Conservation (phyloP, 805 yeast species). For the Teunomyces panamensis region DNA sequence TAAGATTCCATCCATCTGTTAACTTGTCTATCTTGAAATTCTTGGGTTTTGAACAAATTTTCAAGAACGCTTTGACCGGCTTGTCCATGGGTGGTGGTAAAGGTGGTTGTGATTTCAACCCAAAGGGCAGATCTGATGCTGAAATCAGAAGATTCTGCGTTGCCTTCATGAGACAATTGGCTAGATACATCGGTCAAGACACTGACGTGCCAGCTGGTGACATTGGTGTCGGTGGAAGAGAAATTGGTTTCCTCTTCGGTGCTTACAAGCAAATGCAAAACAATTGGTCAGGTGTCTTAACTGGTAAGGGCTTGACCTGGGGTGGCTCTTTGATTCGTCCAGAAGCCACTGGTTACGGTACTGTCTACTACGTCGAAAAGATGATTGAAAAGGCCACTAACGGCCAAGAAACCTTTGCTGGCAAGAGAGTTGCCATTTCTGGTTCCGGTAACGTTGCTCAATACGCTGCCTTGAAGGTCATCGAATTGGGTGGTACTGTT, state of each 20-base stretch:
- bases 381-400: slow-evolving; percentile 91
- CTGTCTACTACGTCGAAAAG: slow-evolving; percentile 94
- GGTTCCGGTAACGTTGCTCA: slow-evolving; percentile 99
- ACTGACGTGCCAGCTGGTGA: slow-evolving; percentile 99
- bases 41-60: slow-evolving; percentile 97
- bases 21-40: slow-evolving; percentile 93
- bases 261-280: slow-evolving; percentile 91
- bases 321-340: slow-evolving; percentile 99
- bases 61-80: slow-evolving; percentile 97
- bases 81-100: slow-evolving; percentile 99
- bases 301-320: slow-evolving; percentile 98
- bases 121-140: slow-evolving; percentile 87
- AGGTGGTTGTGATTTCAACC: slow-evolving; percentile 98
- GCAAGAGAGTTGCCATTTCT: slow-evolving; percentile 93
- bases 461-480: slow-evolving; percentile 95
- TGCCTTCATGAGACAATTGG: slow-evolving; percentile 92
- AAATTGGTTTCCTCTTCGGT: slow-evolving; percentile 92
- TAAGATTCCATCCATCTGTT: slow-evolving; percentile 96
- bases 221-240: slow-evolving; percentile 97
- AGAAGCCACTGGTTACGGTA: slow-evolving; percentile 99
- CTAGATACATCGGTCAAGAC: slow-evolving; percentile 94
- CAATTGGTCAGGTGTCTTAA: slow-evolving; percentile 94
- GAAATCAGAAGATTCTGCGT: slow-evolving; percentile 97
- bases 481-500: slow-evolving; percentile 95
- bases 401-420: slow-evolving; percentile 86